These are phyloP conservation scores for Linaria vulgaris DNA, from an alignment of 257 asterid species.

Conservation along the genomic window DNA sequence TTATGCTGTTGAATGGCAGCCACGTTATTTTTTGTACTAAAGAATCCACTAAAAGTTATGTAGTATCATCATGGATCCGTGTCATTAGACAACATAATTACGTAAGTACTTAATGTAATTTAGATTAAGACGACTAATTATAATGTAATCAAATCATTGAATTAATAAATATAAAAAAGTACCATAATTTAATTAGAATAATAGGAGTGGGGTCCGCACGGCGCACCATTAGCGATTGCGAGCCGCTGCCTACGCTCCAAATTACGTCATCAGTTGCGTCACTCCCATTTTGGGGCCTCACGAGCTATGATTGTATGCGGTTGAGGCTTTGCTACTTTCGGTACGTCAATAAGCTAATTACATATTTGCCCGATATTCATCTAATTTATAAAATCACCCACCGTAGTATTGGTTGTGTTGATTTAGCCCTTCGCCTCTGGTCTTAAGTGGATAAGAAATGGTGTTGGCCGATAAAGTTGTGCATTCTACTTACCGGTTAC, in stretches of 20 bases:
- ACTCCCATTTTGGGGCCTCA: background rate
- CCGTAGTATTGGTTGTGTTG: background rate
- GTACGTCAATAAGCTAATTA: background rate
- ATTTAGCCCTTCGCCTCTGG: conserved; percentile 1
- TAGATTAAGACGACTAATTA: too few relatives aligned
- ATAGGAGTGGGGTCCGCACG: conserved; percentile 20
- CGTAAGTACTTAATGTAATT: background rate
- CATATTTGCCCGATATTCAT: background rate
- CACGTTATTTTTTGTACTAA: background rate
- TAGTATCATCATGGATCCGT: background rate
- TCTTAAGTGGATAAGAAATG: too few relatives aligned
- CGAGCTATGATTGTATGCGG: conserved; percentile 13
- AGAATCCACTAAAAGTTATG: background rate
- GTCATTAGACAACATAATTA: background rate
- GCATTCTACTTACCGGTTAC: too few relatives aligned
- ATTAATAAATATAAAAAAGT: background rate
- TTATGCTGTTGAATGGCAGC: background rate
- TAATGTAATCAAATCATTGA: too few relatives aligned
- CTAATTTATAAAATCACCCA: background rate
- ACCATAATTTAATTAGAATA: background rate
- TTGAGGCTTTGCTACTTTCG: background rate
- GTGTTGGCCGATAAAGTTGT: too few relatives aligned
- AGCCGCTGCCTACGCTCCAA: conserved; percentile 26
- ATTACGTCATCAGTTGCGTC: conserved; percentile 16
- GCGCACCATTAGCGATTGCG: conserved; percentile 28